These are phyloP conservation scores for Cutaneotrichosporon curvatum DNA, from an alignment of 1,284 basidiomycete species.

Conservation along the genomic window DNA sequence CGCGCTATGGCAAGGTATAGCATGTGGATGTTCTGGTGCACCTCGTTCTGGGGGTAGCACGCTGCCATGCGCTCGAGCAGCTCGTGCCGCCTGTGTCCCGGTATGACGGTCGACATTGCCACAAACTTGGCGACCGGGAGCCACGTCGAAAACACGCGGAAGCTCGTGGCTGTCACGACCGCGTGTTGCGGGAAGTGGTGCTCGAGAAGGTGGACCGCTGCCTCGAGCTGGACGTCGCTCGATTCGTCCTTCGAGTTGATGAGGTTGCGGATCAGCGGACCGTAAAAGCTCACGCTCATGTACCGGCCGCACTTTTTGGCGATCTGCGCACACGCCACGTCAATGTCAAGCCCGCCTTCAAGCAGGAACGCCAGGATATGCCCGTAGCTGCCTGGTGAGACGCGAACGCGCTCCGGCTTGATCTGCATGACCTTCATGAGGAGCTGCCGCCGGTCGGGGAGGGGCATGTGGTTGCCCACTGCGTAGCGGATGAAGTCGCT, in stretches of 20 bases:
- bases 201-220: conserved; percentile 4
- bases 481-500: too few species aligned
- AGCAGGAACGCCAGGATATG: conserved; percentile 7
- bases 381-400: background rate
- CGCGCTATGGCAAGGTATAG: background rate
- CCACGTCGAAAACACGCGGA: background rate
- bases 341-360: background rate
- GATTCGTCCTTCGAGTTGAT: background rate
- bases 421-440: conserved; percentile 1
- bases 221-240: background rate
- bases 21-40: background rate
- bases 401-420: background rate
- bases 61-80: background rate
- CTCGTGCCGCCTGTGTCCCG: background rate
- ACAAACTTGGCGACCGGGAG: background rate
- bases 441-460: background rate
- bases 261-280: background rate
- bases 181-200: background rate
- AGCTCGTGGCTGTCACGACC: background rate
- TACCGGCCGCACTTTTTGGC: background rate
- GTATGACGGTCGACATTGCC: too few species aligned
- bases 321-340: background rate
- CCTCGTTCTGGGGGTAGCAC: conserved; percentile 1
- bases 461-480: too few species aligned
- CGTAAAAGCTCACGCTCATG: background rate